Evolutionary conservation across 495 filamentous ascomycete species (phyloP), one percentile per base, ranked within the genome.

Genomic region (Penicillium desertorum): DNA sequence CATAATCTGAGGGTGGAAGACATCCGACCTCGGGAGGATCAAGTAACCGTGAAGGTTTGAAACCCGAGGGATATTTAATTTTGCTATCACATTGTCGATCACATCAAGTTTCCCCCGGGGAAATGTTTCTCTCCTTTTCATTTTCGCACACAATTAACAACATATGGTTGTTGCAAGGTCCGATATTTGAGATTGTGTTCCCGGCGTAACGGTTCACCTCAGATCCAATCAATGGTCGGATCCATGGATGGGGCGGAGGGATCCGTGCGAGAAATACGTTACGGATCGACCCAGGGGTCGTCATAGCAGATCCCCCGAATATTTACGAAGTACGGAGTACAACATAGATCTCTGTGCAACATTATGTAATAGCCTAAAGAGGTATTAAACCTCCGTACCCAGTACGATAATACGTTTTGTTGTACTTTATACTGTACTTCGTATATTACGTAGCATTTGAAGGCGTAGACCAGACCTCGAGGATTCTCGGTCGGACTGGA

Each of bases 181-280:
- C 61, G 59, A 66, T 66, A 72, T 75, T 73, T 71, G 71, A 64
- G 67, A 67, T 67, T 60, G 56, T 54, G 42, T n/a, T 56, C 63
- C 62, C 64, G 49, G 55, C 45, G 49, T 54, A 70, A 69, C 69
- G 67, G 65, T 64, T 59, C 59, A 60, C 61, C 20, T 50, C 59
- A 69, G 61, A 67, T 70, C 65, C 62, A 63, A 62, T 62, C 59
- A 66, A 67, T 69, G 66, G 66, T 69, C 59, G 45, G 53, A n/a
- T n/a, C n/a, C n/a, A n/a, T n/a, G n/a, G n/a, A 65, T 60, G 65
- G 64, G 41, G 54, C 59, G 44, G 43, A 45, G 71, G 46, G 64
- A 60, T 61, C 67, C 58, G 62, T 67, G 67, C 63, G 63, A 44
- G 63, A 52, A 23, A 17, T 51, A 29, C 50, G 57, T 55, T 59